Base-by-base conservation (phyloP, 129 eudicot genomes). In the Gnaphalium uliginosum region DNA sequence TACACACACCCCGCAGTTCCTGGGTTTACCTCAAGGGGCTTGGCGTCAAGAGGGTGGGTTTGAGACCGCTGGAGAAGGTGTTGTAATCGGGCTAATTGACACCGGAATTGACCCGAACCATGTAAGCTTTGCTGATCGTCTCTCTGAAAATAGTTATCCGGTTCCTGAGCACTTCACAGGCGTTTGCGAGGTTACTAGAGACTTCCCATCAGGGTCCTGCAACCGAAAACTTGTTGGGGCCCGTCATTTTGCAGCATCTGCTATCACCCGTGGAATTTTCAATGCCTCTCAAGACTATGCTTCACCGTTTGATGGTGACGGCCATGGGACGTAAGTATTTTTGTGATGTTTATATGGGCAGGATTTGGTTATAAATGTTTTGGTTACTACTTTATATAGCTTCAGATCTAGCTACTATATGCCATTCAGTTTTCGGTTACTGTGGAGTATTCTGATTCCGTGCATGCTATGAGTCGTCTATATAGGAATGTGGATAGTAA, bases 191-290 rank as follows among this genome's bases (percentile, higher is more conserved):
- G 97, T 94, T 72, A 94, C 98, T 56, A 80, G 81, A 35, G 98
- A 94, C 70, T 94, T 94, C 67, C 98, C 98, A 19, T 88, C 98
- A 41, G 98, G 98, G 8, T 94, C 98, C 37, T 94, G 98, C 85
- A 94, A 94, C 84, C 87, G 97, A 58, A 94, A 94, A 77, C 97
- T 94, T 75, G 58, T 94, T 26, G 98, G 98, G 76, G 98, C 98
- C 23, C 97, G 98, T 43, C 98, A 94, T 83, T 94, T 94, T 83
- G 98, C 98, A 32, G 98, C 98, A 21, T 94, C 98, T 72, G 98
- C 98, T 60, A 89, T 94, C 61, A 94, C 98, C 13, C 77, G 98
- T 63, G 98, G 98, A 78, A 90, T 94, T 66, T 94, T 94, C 68
- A 94, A 94, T 76, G 91, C 96, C 17, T 82, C 91, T 59, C 91